These are phyloP conservation scores for Parachlorella kessleri DNA, from an alignment of 139 green algal genomes.

Conservation along the genomic window DNA sequence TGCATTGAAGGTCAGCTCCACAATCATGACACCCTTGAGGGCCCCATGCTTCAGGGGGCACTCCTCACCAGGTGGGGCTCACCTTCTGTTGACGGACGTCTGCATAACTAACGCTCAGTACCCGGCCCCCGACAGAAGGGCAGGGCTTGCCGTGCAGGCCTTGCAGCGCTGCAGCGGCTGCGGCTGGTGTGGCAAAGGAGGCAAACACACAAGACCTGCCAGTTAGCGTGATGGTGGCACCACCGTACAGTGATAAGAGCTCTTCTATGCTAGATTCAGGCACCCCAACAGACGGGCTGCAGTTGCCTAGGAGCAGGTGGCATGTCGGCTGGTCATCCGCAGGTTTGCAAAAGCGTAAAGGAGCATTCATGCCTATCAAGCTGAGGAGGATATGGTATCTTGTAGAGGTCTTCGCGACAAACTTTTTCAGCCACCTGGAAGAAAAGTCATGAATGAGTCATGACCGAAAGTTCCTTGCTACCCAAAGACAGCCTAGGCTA, in stretches of 20 bases:
- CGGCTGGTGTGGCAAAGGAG: slow-evolving; percentile 18
- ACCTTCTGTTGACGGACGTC: slow-evolving; percentile 39
- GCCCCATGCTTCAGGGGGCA: too few species aligned
- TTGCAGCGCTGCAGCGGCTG: slow-evolving; percentile 31
- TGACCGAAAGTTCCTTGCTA: too few species aligned
- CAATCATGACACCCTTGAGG: too few species aligned
- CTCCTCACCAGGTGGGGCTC: too few species aligned
- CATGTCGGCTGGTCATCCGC: slow-evolving; percentile 16
- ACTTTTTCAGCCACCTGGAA: too few species aligned
- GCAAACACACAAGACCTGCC: slow-evolving; percentile 41
- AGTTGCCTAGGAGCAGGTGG: slow-evolving; percentile 68
- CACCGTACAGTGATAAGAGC: neutral
- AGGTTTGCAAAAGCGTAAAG: neutral
- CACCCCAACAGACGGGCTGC: slow-evolving; percentile 32
- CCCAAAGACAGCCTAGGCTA: too few species aligned
- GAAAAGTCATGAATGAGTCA: too few species aligned
- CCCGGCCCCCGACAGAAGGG: slow-evolving; percentile 15
- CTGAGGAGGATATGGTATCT: too few species aligned
- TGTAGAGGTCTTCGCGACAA: too few species aligned
- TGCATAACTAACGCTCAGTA: slow-evolving; percentile 51
- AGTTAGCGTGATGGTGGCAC: neutral
- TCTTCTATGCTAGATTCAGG: too few species aligned
- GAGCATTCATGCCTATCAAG: too few species aligned
- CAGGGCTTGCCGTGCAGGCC: slow-evolving; percentile 21
- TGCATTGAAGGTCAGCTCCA: too few species aligned